Evolutionary conservation across 2,329 filamentous ascomycete genomes (phyloP), one percentile per base, ranked within the genome.

Genomic region (Knufia petricola): DNA sequence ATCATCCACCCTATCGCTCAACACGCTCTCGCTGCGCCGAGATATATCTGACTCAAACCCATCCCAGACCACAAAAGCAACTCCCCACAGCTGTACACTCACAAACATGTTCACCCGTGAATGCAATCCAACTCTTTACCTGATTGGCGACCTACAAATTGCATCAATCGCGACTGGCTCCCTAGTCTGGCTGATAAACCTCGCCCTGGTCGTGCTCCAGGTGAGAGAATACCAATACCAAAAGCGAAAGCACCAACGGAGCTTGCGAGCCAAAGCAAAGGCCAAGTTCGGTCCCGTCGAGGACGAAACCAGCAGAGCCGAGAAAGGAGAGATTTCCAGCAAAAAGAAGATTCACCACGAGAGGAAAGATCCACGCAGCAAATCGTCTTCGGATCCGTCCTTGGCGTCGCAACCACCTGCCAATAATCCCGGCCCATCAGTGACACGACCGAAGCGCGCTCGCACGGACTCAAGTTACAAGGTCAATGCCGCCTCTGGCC

Each of bases 41-140:
- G 38, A 32, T 4, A 24, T 39, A 4, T 39, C 44, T 8, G 44
- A 47, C 44, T 15, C 44, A 19, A 47, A 26, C n/a, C 44, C 44
- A 12, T 36, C 32, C 7, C 32, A 17, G 15, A 39, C 9, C 8
- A 15, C 12, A 7, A 41, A 42, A 19, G 12, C 36, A 20, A 30
- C 3, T 19, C n/a, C n/a, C n/a, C 38, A 31, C 10, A 43, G 55
- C 1, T 64, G 62, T 51, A 59, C 49, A 37, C 55, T 55, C 21
- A 45, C 55, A 19, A 61, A 63, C 47, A 47, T 55, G 10, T 62
- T 60, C 45, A 53, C 58, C 9, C 55, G 51, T 19, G 55, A 59
- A 36, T 64, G 62, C 46, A 57, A 59, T 48, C 60, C 61, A 6
- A 57, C 56, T 2, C 43, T 64, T 41, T 64, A 64, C 41, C 32